These are phyloP conservation scores for Periglandula ipomoeae DNA, from an alignment of 2,329 filamentous ascomycete species.

Conservation along the genomic window DNA sequence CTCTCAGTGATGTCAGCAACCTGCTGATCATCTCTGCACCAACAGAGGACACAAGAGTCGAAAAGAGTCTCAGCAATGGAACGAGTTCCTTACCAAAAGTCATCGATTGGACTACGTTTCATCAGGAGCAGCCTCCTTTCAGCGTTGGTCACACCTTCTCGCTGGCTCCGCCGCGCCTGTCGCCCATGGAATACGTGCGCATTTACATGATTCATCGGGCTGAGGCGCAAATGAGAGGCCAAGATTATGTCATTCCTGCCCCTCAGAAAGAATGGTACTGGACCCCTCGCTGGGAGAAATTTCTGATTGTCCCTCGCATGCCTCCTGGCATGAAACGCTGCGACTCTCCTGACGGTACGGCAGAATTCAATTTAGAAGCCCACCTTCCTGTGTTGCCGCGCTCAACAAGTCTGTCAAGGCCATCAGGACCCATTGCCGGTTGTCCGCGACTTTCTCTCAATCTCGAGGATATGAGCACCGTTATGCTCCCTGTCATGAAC, in stretches of 20 bases:
- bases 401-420: conserved; percentile 1
- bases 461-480: conserved; percentile 15
- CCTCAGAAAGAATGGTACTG: conserved; percentile 24
- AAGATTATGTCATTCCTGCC: conserved; percentile 18
- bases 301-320: conserved; percentile 26
- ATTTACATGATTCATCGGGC: conserved; percentile 26
- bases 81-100: neutral
- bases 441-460: conserved; percentile 25
- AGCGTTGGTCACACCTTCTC: neutral
- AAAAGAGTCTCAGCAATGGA: neutral
- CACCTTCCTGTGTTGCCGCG: conserved; percentile 7
- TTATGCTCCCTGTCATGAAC: conserved; percentile 18
- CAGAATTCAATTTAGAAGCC: neutral
- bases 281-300: conserved; percentile 25
- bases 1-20: conserved; percentile 6
- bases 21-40: neutral
- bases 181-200: conserved; percentile 31
- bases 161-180: conserved; percentile 20
- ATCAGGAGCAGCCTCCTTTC: neutral
- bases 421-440: neutral
- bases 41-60: conserved; percentile 1
- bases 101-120: neutral
- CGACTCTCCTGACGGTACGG: neutral
- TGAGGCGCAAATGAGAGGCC: conserved; percentile 16
- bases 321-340: conserved; percentile 19